Evolutionary conservation across 1,139 yeast species (phyloP).

Genomic region (Sporopachydermia cereana): DNA sequence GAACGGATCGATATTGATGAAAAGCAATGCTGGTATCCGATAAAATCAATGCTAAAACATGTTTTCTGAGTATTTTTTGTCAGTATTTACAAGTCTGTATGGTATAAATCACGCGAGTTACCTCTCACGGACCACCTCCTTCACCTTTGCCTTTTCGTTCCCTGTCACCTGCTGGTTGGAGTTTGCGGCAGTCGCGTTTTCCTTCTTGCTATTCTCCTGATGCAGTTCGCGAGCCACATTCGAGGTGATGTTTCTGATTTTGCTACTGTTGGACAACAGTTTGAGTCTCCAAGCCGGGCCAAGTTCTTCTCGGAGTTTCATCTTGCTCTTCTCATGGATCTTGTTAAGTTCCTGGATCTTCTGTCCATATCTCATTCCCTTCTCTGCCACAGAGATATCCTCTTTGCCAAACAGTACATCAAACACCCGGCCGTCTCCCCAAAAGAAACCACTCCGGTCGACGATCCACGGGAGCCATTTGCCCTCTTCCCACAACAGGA

Average conservation of each 20-base stretch:
- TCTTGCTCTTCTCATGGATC: slow-evolving; percentile 19
- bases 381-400: slow-evolving; percentile 61
- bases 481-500: slow-evolving; percentile 52
- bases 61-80: too few species aligned
- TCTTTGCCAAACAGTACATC: slow-evolving; percentile 75
- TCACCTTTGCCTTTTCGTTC: neutral
- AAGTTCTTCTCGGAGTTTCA: slow-evolving; percentile 24
- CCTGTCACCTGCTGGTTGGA: too few species aligned
- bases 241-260: neutral
- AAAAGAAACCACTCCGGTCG: slow-evolving; percentile 77
- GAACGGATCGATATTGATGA: too few species aligned
- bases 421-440: slow-evolving; percentile 86
- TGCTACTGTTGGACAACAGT: slow-evolving; percentile 19
- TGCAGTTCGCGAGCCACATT: neutral
- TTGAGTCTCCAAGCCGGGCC: slow-evolving; percentile 28
- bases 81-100: too few species aligned
- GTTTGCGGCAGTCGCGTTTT: neutral
- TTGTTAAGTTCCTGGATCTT: slow-evolving; percentile 21
- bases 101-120: too few species aligned
- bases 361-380: slow-evolving; percentile 59
- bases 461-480: slow-evolving; percentile 58
- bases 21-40: too few species aligned
- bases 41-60: too few species aligned
- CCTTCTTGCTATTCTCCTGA: neutral
- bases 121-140: too few species aligned